A percentile compares a stretch with the other conserved stretches of the same genome.
Conservation (phyloP, 306 rosid genomes). For the Abrus pulchellus region DNA sequence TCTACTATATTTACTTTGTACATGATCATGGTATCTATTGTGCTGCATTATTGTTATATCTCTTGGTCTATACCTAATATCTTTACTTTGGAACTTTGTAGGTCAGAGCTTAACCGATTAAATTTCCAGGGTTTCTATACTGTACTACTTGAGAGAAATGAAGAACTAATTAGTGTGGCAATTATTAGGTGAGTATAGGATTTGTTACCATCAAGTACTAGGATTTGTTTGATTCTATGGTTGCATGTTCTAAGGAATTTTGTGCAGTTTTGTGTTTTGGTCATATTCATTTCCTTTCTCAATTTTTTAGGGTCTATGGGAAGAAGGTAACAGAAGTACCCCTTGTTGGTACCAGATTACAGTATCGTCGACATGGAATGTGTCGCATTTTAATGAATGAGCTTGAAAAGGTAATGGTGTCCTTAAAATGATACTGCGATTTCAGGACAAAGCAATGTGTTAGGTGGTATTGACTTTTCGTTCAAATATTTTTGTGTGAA, state of each 20-base stretch:
- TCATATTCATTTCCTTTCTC: conserved; percentile 29
- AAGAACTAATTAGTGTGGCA: conserved; percentile 84
- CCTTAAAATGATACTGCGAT: too few relatives aligned
- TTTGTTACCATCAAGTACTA: not conserved
- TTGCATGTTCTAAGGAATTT: conserved; percentile 25
- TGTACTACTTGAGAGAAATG: conserved; percentile 75
- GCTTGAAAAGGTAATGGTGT: conserved; percentile 77
- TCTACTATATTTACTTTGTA: too few relatives aligned
- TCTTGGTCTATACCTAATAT: conserved; percentile 25
- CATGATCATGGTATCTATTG: not conserved
- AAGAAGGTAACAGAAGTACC: conserved; percentile 88
- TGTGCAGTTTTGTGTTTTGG: conserved; percentile 2
- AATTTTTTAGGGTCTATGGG: conserved; percentile 72
- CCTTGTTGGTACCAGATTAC: conserved; percentile 81
- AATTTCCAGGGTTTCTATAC: conserved; percentile 86
- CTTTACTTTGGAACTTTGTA: conserved; percentile 48
- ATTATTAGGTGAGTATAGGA: conserved; percentile 70
- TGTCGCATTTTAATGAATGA: conserved; percentile 80
- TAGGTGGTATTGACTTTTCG: too few relatives aligned
- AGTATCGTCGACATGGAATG: conserved; percentile 88
- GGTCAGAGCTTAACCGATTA: conserved; percentile 83
- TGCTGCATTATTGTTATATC: conserved; percentile 33
- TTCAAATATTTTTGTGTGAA: too few relatives aligned
- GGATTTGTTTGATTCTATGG: conserved; percentile 26
- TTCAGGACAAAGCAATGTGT: too few relatives aligned